Base-by-base conservation (phyloP, 148 eudicot species). In the Chenopodium formosanum region DNA sequence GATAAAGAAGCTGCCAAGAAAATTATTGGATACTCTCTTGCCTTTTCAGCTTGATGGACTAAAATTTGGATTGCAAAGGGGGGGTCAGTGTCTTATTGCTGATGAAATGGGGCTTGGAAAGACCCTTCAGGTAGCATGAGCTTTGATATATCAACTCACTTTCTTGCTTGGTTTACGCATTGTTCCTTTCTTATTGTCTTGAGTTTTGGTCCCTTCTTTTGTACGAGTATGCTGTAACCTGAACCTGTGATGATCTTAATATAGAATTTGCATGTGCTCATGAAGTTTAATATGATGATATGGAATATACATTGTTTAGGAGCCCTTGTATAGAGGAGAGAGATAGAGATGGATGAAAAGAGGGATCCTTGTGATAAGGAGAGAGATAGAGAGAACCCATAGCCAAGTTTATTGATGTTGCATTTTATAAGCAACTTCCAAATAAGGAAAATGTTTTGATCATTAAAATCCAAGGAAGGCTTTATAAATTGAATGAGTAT, bases 71-170 rank as follows among this genome's bases (percentile, higher is more conserved):
- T 79, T 97, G 82, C 92, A 80, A 84, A 91, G 99, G 90, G 98
- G 98, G 83, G 98, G 98, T 72, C 90, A 93, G 52, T 97, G 99
- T 86, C 95, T 97, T 78, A 92, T 97, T 85, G 99, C 99, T 20
- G 99, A 97, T 89, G 99, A 97, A 89, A 97, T 97, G 99, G 99
- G 99, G 46, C 95, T 97, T 63, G 99, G 99, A 34, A 97, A 97
- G 82, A 97, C 99, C 74, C 92, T 97, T 80, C 99, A 97, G 99
- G 99, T 94, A 86, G 69, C 56, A 56, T 69, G 83, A 17, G 25
- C 68, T 79, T 31, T 69, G 58, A 17, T 68, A 5, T 68, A 32
- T 69, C 3, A 23, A 10, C 78, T 66, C 31, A 29, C 19, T 40
- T 50, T 64, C 44, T n/a, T 76, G 14, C 31, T 10, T 73, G 37